phyloP scores from a whole-genome alignment of 176 grass and related monocot species.

The Avena atlantica region DNA sequence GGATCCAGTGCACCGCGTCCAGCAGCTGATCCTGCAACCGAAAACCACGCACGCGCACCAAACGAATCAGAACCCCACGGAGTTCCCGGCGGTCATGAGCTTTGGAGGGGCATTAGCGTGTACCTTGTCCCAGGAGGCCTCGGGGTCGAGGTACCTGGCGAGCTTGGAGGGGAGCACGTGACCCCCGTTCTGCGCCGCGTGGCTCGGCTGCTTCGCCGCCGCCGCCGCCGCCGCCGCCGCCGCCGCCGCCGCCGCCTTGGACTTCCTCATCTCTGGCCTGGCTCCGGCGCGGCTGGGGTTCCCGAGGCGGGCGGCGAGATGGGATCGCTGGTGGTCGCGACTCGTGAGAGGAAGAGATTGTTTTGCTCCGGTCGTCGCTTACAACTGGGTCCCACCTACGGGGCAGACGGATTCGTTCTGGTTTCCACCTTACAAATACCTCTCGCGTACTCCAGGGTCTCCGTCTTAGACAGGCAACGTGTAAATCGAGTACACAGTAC shows the following conservation, averaged over 20 bases:
- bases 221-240: too few species aligned
- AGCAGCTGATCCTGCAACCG: conserved; percentile 78
- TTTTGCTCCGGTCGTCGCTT: background rate
- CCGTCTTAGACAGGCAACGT: background rate
- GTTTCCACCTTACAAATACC: background rate
- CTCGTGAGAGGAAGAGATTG: background rate
- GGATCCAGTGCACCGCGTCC: conserved; percentile 95
- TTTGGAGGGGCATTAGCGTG: background rate
- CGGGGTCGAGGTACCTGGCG: conserved; percentile 87
- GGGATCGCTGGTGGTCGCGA: background rate
- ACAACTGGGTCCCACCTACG: background rate
- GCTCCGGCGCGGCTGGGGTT: background rate
- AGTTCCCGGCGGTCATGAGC: background rate
- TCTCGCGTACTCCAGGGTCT: background rate
- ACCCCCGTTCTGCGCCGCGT: conserved; percentile 57
- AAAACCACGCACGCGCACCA: background rate
- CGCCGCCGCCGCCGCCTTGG: background rate
- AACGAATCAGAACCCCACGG: background rate
- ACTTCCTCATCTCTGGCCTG: conserved; percentile 1
- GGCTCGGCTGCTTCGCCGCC: conserved; percentile 22
- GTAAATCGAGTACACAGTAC: too few species aligned
- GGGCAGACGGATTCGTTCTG: background rate
- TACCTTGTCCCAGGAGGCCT: conserved; percentile 86
- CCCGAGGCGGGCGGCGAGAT: background rate
- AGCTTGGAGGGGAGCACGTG: conserved; percentile 71